phyloP scores from a whole-genome alignment of 73 alveolate species.

The Blepharisma stoltei region DNA sequence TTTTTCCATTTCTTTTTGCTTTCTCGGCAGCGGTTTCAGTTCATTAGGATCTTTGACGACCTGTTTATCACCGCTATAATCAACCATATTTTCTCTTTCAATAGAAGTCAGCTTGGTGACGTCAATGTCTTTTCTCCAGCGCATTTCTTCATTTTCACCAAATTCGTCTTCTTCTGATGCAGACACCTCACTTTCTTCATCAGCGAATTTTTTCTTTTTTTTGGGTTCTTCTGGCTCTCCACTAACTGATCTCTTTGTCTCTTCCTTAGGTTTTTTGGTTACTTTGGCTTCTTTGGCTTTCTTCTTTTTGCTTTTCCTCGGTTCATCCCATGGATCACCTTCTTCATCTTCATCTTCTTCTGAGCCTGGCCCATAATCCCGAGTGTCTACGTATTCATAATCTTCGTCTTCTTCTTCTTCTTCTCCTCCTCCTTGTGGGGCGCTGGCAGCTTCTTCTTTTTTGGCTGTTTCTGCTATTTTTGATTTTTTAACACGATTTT shows the following conservation, averaged over 20 bases:
- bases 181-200: background rate
- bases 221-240: background rate
- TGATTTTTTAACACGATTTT: background rate
- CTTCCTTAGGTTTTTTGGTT: too few species aligned
- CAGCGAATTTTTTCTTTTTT: background rate
- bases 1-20: too few species aligned
- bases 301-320: background rate
- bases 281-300: background rate
- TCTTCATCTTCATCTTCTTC: constrained; percentile 10
- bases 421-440: background rate
- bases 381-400: background rate
- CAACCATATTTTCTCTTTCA: background rate
- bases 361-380: background rate
- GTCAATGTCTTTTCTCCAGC: background rate
- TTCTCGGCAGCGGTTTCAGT: background rate
- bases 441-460: background rate
- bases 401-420: background rate
- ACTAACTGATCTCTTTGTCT: too few species aligned
- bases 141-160: background rate
- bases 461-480: background rate
- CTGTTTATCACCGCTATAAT: background rate
- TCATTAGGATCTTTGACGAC: background rate
- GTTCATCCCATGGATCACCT: background rate
- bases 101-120: background rate
- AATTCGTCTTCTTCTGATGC: background rate